Base-by-base conservation (phyloP, 2,329 filamentous ascomycete genomes). In the Domatiomyces globalis region DNA sequence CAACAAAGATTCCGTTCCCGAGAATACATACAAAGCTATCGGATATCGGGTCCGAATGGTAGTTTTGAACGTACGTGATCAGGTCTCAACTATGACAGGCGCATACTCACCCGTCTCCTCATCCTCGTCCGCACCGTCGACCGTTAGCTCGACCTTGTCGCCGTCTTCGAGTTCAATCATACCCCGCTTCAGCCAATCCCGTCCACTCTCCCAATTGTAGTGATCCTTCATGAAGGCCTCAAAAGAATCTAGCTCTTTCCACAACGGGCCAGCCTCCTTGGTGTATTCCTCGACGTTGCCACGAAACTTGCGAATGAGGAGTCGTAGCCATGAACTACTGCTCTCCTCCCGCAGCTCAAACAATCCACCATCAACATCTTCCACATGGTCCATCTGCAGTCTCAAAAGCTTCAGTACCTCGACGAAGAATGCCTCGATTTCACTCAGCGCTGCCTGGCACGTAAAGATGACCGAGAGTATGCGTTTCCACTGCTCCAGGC, bases 71-170 rank as follows among this genome's bases (percentile, higher is more conserved):
- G 10, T 45, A 45, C 43, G 18, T 45, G 43, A 45, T 33, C n/a
- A 69, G 50, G 54, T 82, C 43, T 60, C 76, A 18, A 83, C 78
- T 29, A 83, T 65, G 39, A 75, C 67, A 18, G 80, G 80, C 27
- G 79, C 79, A 69, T 79, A 83, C 58, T 83, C 79, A 9, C 80
- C 80, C 10, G 71, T 74, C 64, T 83, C 79, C 48, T 83, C 79
- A 18, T 81, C 78, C 59, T 78, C 76, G 45, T 80, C 78, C 42
- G 68, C 66, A 12, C 69, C 72, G 18, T 68, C 67, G 55, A 77
- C 66, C 18, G 79, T 77, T 69, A 83, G 69, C 57, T 80, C 77
- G 3, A 83, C 73, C 55, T 72, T 68, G 63, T 83, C 80, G 15
- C 80, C 80, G 60, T 83, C 80, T 61, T 82, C 79, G 50, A 83